phyloP scores from a whole-genome alignment of 768 basidiomycete genomes.

The Russula earlei region DNA sequence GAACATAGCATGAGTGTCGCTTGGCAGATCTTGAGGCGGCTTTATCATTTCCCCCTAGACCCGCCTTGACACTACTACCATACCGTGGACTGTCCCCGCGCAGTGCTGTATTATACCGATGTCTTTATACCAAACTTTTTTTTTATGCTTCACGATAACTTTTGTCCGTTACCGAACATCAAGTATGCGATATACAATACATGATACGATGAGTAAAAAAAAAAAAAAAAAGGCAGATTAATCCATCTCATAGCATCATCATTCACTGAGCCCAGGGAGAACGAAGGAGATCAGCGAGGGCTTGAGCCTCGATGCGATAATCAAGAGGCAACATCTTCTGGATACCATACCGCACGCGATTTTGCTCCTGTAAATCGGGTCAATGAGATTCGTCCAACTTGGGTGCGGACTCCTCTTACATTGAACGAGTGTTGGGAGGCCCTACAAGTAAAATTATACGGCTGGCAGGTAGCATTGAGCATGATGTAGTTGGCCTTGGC shows the following conservation, averaged over 20 bases:
- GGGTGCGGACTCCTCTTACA: constrained; percentile 34
- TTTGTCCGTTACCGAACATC: neutral
- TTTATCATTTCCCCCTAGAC: constrained; percentile 49
- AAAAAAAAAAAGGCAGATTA: neutral
- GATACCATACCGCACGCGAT: constrained; percentile 77
- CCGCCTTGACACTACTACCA: constrained; percentile 28
- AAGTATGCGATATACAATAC: constrained; percentile 1
- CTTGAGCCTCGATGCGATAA: constrained; percentile 56
- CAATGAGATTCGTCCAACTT: neutral
- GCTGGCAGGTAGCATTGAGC: constrained; percentile 53
- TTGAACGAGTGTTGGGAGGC: constrained; percentile 84
- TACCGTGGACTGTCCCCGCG: neutral
- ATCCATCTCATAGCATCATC: neutral
- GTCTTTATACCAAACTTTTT: neutral
- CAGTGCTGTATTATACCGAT: neutral
- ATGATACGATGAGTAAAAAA: neutral
- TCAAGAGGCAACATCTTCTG: constrained; percentile 55
- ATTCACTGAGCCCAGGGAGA: constrained; percentile 43
- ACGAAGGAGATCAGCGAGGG: constrained; percentile 50
- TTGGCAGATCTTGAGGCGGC: constrained; percentile 41
- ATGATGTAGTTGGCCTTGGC: constrained; percentile 48
- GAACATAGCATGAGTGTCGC: constrained; percentile 32
- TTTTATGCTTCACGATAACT: neutral
- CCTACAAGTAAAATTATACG: constrained; percentile 75
- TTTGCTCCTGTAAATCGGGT: constrained; percentile 48